Evolutionary conservation across 2,329 filamentous ascomycete genomes (phyloP), one percentile per base, ranked within the genome.

Genomic region (Diaporthe citrichinensis): DNA sequence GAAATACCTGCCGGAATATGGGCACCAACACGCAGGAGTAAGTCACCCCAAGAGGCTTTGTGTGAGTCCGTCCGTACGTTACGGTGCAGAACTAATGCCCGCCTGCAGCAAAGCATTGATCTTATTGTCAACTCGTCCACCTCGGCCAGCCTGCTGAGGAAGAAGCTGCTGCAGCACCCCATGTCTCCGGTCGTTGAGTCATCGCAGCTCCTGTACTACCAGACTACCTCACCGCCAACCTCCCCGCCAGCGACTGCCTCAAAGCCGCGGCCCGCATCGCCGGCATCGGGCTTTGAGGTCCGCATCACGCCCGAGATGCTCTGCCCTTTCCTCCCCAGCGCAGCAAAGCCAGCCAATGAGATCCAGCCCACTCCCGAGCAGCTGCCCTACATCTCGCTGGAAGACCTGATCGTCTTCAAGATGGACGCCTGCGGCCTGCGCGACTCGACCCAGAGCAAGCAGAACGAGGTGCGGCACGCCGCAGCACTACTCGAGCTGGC

Each of bases 291-390:
- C 41, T 75, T 75, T 14, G 75, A 77, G 69, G 73, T 77, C 25
- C 75, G 73, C 75, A 77, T 77, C 73, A 73, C 73, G 4, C 75
- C 75, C 17, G 73, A 77, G 73, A 77, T 77, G 75, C 73, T 77
- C 44, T 75, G 73, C 68, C 75, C 75, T 9, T 77, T 73, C 6
- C 75, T 77, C 44, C 75, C 75, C 31, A 61, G 69, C 61, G 73
- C 75, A 12, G 75, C 73, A 14, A 75, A 69, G 55, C 75, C 59
- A 2, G 73, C 72, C 14, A 74, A 69, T 36, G 73, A 75, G n/a
- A 73, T 77, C 69, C 58, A 67, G 17, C 39, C 75, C 1, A 34
- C 61, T 12, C 59, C 73, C 4, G 68, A 53, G 17, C 39, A 73
- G 39, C 69, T 77, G 55, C 75, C 75, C 15, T 77, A 77, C 62